Evolutionary conservation across 441 rosid genomes (phyloP), one percentile per base, ranked within the genome.

Genomic region (Capsella rubella): DNA sequence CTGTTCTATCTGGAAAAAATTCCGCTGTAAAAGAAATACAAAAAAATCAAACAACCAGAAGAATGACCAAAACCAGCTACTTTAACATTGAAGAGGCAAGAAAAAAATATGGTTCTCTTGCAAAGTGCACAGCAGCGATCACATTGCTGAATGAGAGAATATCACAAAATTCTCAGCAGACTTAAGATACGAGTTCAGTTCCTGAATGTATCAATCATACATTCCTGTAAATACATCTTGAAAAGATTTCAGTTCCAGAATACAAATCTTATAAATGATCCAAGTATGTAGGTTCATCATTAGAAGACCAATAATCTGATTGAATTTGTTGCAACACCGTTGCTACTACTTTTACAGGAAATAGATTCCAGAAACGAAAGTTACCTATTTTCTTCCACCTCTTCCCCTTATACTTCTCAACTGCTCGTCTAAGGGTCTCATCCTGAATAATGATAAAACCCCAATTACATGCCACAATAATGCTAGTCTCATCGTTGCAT

Each of bases 311-410:
- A 10, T 13, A 40, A 53, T 55, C 64, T 29, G 35, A 35, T 59
- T n/a, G 3, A 21, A 58, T 9, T 37, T 71, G 53, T 18, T 62
- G 37, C 35, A 72, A 21, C 28, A 43, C 25, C 53, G 0, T 9
- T 46, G 47, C 15, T 21, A 34, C 46, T 25, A 21, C 16, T 15
- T 47, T n/a, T 11, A 27, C 42, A 60, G 59, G 60, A 39, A 15
- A 29, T 13, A 62, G 46, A 13, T 8, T 29, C 27, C 14, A 21
- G 67, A 79, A 82, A 58, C 54, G 61, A 65, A 49, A 31, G 0
- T 14, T 64, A 91, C 99, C 98, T 75, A 93, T 91, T 87, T 86
- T 90, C 83, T 91, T 96, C 97, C 99, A 96, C 71, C 87, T 89
- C 85, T 93, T 96, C 73, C 95, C 98, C 70, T 87, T 91, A 71